These are phyloP conservation scores for Lithocarpus polystachyus DNA, from an alignment of 306 rosid genomes.

Conservation along the genomic window DNA sequence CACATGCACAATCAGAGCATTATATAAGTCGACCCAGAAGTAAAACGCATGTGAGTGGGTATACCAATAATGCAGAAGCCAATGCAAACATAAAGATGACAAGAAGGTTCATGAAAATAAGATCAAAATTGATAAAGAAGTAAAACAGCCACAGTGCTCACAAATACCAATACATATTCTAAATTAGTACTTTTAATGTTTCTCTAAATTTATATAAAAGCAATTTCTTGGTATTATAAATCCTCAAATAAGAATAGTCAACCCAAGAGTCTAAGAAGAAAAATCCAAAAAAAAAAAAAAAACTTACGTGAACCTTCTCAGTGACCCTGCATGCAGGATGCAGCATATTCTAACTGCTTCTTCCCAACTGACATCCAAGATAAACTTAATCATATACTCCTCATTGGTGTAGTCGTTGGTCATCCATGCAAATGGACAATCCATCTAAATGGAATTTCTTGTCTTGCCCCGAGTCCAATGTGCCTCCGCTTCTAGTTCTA, in stretches of 20 bases:
- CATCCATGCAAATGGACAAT: too few relatives aligned
- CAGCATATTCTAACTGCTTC: too few relatives aligned
- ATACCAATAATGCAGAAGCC: not conserved
- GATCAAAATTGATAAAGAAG: not conserved
- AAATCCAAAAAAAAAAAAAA: not conserved
- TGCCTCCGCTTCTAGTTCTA: too few relatives aligned
- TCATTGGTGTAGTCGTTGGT: too few relatives aligned
- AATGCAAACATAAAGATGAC: not conserved
- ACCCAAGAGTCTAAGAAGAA: not conserved
- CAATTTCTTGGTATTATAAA: not conserved
- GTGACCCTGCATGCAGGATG: constrained; percentile 54
- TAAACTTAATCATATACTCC: too few relatives aligned
- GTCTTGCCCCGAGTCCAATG: too few relatives aligned
- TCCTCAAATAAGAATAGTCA: not conserved
- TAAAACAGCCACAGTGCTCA: not conserved
- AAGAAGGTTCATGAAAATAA: not conserved
- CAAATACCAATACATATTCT: not conserved
- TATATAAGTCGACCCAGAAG: constrained; percentile 75
- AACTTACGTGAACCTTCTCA: constrained; percentile 58
- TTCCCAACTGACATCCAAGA: too few relatives aligned
- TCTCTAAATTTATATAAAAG: not conserved
- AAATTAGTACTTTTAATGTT: not conserved
- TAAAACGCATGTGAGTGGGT: not conserved
- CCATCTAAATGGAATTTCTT: too few relatives aligned
- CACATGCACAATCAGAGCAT: constrained; percentile 74